Evolutionary conservation across 164 flowering plant genomes (phyloP).

Genomic region (Platanus orientalis): DNA sequence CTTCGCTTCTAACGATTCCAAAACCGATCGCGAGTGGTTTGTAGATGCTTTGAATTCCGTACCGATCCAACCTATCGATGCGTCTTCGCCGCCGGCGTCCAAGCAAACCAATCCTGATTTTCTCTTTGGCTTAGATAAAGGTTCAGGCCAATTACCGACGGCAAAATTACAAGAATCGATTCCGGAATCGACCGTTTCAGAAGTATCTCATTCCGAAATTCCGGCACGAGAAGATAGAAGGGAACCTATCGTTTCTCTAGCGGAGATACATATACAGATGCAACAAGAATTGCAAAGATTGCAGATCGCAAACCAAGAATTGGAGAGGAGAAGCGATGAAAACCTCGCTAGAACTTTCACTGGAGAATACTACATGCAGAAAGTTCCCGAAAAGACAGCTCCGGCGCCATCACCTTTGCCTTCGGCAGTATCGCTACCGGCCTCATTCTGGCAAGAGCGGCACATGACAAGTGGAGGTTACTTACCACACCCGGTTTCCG

Average conservation of each 20-base stretch:
- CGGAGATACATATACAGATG: constrained; percentile 50
- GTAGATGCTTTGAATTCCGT: constrained; percentile 74
- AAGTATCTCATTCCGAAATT: constrained; percentile 13
- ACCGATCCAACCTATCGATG: constrained; percentile 28
- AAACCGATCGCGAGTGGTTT: constrained; percentile 63
- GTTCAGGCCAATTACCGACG: constrained; percentile 6
- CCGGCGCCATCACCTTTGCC: constrained; percentile 6
- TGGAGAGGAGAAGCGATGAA: constrained; percentile 33
- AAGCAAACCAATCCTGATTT: constrained; percentile 39
- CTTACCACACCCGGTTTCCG: constrained; percentile 7
- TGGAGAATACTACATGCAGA: constrained; percentile 40
- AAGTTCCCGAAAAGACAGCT: constrained; percentile 29
- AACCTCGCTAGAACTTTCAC: constrained; percentile 22
- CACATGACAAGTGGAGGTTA: constrained; percentile 35
- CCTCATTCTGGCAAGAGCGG: constrained; percentile 33
- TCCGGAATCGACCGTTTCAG: constrained; percentile 16
- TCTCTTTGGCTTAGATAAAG: constrained; percentile 69
- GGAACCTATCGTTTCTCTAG: constrained; percentile 22
- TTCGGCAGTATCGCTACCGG: constrained; percentile 20
- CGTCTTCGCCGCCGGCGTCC: constrained; percentile 14
- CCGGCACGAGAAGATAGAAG: constrained; percentile 23
- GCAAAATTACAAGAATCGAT: constrained; percentile 18
- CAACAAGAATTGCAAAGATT: constrained; percentile 52
- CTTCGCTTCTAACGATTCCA: constrained; percentile 26
- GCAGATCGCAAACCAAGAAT: constrained; percentile 38